Percentiles rank a stretch among this genome's conserved stretches.
Conservation (phyloP, 345 rosid species). For the Mangifera indica region DNA sequence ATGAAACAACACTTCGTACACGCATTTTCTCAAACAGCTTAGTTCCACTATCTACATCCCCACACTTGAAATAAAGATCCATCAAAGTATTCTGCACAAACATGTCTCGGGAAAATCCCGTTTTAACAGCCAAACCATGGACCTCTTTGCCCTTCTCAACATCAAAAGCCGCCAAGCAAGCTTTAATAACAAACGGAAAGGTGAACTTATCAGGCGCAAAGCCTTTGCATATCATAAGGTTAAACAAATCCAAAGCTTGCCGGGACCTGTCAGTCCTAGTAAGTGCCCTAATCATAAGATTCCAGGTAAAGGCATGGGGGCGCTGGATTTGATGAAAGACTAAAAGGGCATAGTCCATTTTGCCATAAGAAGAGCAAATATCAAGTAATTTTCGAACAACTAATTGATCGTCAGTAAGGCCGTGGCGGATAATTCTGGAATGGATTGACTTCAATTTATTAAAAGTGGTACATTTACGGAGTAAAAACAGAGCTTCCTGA, state of each 20-base stretch:
- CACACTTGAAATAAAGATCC: constrained; percentile 62
- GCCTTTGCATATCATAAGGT: constrained; percentile 49
- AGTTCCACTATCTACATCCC: constrained; percentile 40
- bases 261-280: constrained; percentile 34
- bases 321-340: constrained; percentile 44
- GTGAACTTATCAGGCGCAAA: constrained; percentile 65
- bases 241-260: constrained; percentile 54
- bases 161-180: constrained; percentile 44
- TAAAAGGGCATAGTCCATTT: constrained; percentile 46
- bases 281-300: constrained; percentile 62
- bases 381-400: constrained; percentile 57
- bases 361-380: constrained; percentile 42
- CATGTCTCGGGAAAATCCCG: constrained; percentile 47
- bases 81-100: constrained; percentile 59
- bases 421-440: constrained; percentile 46
- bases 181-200: constrained; percentile 66
- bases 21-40: constrained; percentile 58
- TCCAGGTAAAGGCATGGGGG: constrained; percentile 63
- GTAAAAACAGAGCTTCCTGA: constrained; percentile 39
- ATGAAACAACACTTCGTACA: constrained; percentile 54
- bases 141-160: constrained; percentile 46
- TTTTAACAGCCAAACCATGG: constrained; percentile 59
- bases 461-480: constrained; percentile 46
- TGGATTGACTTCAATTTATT: constrained; percentile 60
- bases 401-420: constrained; percentile 48